phyloP scores from a whole-genome alignment of 768 basidiomycete genomes.

The Neoboletus subvelutipes region DNA sequence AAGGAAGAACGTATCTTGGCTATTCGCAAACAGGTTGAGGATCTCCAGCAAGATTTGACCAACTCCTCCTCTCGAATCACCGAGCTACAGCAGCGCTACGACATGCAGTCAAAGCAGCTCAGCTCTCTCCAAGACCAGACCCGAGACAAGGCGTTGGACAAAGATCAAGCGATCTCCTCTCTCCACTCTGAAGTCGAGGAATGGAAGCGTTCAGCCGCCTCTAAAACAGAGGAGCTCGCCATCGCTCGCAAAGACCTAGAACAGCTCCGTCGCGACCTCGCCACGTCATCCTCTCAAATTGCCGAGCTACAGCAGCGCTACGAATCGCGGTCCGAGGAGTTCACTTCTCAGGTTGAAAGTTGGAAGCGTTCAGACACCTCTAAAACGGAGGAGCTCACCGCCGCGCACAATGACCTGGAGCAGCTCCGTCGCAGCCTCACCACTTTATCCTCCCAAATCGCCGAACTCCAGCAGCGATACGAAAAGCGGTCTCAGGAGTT shows the following conservation, averaged over 20 bases:
- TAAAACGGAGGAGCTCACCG: neutral
- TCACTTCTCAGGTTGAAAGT: neutral
- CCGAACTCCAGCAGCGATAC: neutral
- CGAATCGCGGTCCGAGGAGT: neutral
- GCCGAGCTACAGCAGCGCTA: neutral
- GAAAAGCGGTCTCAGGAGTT: neutral
- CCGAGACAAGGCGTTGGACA: neutral
- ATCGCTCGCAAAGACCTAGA: neutral
- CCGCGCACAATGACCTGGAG: neutral
- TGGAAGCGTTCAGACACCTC: neutral
- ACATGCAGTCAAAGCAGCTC: constrained; percentile 1
- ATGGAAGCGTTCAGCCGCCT: neutral
- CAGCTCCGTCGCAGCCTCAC: neutral
- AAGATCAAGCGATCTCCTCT: neutral
- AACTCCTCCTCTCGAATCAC: neutral
- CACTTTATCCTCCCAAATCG: neutral
- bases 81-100: neutral
- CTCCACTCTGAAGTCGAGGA: neutral
- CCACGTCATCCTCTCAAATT: too few relatives aligned
- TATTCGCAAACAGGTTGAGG: neutral
- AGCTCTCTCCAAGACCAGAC: neutral
- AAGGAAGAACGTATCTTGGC: neutral
- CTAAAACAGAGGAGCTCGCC: neutral
- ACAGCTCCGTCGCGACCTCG: neutral
- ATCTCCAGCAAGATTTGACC: neutral